Evolutionary conservation across 192 early-diverging fungal genomes (phyloP).

Genomic region (Haplosporangium gracile): DNA sequence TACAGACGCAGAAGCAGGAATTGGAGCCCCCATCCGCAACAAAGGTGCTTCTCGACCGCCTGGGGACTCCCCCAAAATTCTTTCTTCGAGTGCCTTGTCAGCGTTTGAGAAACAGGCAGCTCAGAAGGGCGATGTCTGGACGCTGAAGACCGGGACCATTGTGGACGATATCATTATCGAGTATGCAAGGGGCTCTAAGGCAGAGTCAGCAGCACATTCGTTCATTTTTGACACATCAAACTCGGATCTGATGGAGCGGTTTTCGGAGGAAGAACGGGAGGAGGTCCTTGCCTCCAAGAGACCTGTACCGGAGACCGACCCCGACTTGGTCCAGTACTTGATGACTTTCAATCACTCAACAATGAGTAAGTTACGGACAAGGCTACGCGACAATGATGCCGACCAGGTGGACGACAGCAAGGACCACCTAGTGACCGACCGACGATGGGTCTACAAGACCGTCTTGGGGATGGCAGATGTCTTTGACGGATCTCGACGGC

Average conservation of each 20-base stretch:
- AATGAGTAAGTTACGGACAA: neutral
- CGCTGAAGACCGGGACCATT: no score
- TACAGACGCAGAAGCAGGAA: neutral
- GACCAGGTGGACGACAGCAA: neutral
- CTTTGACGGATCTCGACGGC: neutral
- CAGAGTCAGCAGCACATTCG: no score
- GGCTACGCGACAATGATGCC: neutral
- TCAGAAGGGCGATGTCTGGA: no score
- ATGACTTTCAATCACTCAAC: neutral
- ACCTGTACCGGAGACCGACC: neutral
- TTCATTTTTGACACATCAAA: no score
- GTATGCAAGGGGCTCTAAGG: no score
- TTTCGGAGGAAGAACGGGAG: no score
- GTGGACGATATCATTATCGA: no score
- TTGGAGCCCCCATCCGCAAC: neutral
- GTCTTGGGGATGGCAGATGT: neutral
- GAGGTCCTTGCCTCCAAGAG: no score
- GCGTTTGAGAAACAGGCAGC: no score
- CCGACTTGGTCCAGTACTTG: neutral
- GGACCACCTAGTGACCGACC: neutral
- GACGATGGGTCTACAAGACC: neutral
- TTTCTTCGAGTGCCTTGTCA: neutral
- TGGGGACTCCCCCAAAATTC: neutral
- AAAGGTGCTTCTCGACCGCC: neutral
- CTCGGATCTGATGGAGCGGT: no score